Base-by-base conservation (phyloP, 371 early-diverging fungal genomes). In the Rhizopus microsporus region DNA sequence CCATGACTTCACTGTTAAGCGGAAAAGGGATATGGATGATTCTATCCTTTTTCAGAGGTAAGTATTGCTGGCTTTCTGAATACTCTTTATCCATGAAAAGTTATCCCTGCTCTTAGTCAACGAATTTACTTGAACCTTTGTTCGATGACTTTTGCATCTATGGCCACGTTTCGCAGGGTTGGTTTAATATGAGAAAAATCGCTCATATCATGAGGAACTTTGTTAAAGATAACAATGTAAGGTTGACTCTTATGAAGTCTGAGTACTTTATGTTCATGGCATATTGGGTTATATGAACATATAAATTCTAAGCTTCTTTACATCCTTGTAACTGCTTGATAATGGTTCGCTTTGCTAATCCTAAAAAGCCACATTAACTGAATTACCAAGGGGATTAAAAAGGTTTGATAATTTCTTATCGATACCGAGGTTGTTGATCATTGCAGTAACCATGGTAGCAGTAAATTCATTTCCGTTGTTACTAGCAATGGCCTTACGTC, bases 191-290 rank as follows among this genome's bases (percentile, higher is more conserved):
- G 9, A 4, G 40, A 17, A 37, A 48, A 53, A 16, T 60, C 54
- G 33, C 39, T 42, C 1, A 60, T 40, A 7, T 54, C 42, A 47
- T 48, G 48, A 7, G 49, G 31, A 23, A 32, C 17, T 42, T 53
- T 46, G 42, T 54, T 47, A 29, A 60, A 69, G 50, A 65, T 65
- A 10, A 60, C 42, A 7, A 29, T 44, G 29, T 48, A 57, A 40
- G 59, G 51, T 29, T 30, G 34, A 15, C 31, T 17, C 8, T 46
- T 38, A 39, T 57, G 55, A 45, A 57, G 29, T 45, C 57, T 33
- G 5, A 50, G 17, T 46, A 32, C 3, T 40, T 7, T 2, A n/a
- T 16, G 12, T 56, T 57, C 29, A 50, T 42, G 13, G 37, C 23
- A 35, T 55, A 50, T 2, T 23, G 17, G 7, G 49, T 31, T n/a